phyloP scores from a whole-genome alignment of 2,329 filamentous ascomycete genomes.

The Esteya vermicola region DNA sequence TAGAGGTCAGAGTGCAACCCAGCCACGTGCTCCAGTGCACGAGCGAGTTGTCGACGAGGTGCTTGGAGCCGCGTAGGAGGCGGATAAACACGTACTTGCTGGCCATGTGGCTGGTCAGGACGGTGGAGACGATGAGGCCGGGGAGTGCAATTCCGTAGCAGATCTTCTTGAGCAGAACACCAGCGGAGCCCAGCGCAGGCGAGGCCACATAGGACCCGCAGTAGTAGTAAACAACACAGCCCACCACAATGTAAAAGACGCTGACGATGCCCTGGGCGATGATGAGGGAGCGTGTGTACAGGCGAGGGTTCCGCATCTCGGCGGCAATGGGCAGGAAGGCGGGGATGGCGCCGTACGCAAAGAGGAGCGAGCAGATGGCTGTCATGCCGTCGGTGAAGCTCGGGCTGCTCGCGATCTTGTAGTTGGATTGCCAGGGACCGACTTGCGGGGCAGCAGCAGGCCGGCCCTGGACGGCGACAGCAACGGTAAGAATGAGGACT shows the following conservation, averaged over 20 bases:
- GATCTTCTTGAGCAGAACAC: conserved; percentile 43
- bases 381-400: conserved; percentile 45
- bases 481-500: conserved; percentile 34
- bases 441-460: conserved; percentile 35
- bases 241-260: conserved; percentile 46
- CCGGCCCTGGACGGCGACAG: conserved; percentile 40
- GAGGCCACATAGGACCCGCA: conserved; percentile 49
- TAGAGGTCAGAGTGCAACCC: conserved; percentile 9
- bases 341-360: conserved; percentile 43
- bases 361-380: conserved; percentile 42
- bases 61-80: conserved; percentile 15
- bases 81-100: conserved; percentile 19
- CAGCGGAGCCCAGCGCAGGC: conserved; percentile 46
- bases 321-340: conserved; percentile 51
- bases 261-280: conserved; percentile 7
- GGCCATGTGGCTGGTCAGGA: conserved; percentile 14
- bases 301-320: conserved; percentile 43
- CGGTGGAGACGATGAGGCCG: conserved; percentile 31
- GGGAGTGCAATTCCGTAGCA: conserved; percentile 43
- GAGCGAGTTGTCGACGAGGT: conserved; percentile 15
- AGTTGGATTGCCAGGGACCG: conserved; percentile 41
- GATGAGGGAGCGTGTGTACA: conserved; percentile 1
- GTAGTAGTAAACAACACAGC: conserved; percentile 45
- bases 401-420: conserved; percentile 37
- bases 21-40: conserved; percentile 18